phyloP scores from a whole-genome alignment of 1,284 basidiomycete genomes.

The Cryptococcus neoformans region DNA sequence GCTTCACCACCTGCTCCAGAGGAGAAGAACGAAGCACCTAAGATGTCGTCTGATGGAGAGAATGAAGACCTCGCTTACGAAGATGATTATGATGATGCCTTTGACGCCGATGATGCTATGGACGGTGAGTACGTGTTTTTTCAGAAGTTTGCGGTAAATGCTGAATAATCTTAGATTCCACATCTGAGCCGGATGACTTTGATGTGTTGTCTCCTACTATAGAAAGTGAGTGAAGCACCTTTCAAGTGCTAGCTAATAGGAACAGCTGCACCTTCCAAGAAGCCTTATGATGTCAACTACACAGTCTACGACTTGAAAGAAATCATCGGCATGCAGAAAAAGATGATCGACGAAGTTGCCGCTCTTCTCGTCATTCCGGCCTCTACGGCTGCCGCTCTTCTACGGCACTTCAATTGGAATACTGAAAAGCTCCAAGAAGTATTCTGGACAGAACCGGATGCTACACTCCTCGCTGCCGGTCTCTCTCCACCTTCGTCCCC shows the following conservation, averaged over 20 bases:
- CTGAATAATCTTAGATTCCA: conserved; percentile 20
- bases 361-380: conserved; percentile 82
- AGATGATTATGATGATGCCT: conserved; percentile 38
- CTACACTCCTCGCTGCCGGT: conserved; percentile 70
- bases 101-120: conserved; percentile 27
- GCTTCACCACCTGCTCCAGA: not conserved
- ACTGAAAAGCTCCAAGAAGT: conserved; percentile 92
- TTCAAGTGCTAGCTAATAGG: not conserved
- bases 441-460: conserved; percentile 83
- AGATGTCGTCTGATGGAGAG: conserved; percentile 48
- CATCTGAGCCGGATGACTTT: conserved; percentile 39
- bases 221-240: conserved; percentile 32
- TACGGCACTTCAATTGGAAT: conserved; percentile 91
- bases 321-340: conserved; percentile 70
- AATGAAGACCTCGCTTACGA: conserved; percentile 37
- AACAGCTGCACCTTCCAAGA: conserved; percentile 35
- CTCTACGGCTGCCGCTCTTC: conserved; percentile 67
- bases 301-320: conserved; percentile 70
- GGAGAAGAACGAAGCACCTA: not conserved
- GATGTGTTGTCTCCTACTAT: conserved; percentile 43
- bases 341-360: conserved; percentile 77
- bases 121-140: conserved; percentile 21
- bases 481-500: conserved; percentile 49
- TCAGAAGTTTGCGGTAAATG: not conserved
- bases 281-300: conserved; percentile 49